Evolutionary conservation across 2,329 filamentous ascomycete species (phyloP).

Genomic region (Aspergillus fumigatus): DNA sequence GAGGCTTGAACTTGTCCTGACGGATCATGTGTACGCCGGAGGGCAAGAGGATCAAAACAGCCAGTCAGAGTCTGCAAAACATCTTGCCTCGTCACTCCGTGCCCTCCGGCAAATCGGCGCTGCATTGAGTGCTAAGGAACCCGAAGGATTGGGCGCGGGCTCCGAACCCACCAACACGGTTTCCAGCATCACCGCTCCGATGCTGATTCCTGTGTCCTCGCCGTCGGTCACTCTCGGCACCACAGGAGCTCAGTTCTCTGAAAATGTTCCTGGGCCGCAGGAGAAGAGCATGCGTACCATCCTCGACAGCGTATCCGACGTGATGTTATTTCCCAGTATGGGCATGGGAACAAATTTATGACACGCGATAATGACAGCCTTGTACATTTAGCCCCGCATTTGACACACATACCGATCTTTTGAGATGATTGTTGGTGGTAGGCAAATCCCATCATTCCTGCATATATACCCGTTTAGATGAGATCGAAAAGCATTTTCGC

Average conservation of each 20-base stretch:
- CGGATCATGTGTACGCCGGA: constrained; percentile 29
- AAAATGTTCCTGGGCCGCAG: constrained; percentile 12
- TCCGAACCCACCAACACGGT: constrained; percentile 2
- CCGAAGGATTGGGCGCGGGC: background rate
- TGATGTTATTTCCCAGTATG: constrained; percentile 34
- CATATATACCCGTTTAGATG: background rate
- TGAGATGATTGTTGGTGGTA: background rate
- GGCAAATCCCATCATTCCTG: background rate
- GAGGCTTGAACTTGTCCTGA: constrained; percentile 25
- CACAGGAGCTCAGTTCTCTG: constrained; percentile 2
- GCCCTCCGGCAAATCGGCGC: constrained; percentile 30
- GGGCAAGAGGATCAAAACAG: constrained; percentile 18
- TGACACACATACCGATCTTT: background rate
- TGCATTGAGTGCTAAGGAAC: constrained; percentile 18
- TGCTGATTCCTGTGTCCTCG: constrained; percentile 5
- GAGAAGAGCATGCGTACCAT: constrained; percentile 28
- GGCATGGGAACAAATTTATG: constrained; percentile 11
- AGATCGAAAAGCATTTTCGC: background rate
- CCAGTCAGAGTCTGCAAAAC: constrained; percentile 32
- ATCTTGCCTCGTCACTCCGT: constrained; percentile 29
- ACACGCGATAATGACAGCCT: background rate
- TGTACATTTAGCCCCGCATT: background rate
- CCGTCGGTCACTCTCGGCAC: constrained; percentile 4
- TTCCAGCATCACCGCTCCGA: constrained; percentile 8
- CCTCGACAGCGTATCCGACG: constrained; percentile 30